Percentiles rank a stretch among this genome's conserved stretches.
Conservation (phyloP, 164 flowering plant genomes). For the Kalanchoe fedtschenkoi region DNA sequence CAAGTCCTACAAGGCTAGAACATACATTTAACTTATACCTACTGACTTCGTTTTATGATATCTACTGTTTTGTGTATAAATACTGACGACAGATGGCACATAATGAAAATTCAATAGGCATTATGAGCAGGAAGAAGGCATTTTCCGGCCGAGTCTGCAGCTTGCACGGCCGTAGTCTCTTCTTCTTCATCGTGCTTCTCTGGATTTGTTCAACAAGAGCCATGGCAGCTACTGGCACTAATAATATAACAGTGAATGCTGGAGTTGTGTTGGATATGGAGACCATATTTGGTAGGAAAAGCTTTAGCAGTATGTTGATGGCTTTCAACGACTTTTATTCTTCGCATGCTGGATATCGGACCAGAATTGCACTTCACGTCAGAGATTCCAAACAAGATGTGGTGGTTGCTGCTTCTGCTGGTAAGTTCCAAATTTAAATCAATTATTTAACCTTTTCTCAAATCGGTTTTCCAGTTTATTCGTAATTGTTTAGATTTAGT, state of each 20-base stretch:
- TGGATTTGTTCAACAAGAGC: background rate
- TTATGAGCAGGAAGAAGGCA: background rate
- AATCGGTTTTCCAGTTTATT: too few species aligned
- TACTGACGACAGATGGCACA: too few species aligned
- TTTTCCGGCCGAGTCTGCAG: background rate
- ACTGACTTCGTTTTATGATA: too few species aligned
- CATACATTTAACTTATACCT: too few species aligned
- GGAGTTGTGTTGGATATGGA: conserved; percentile 25
- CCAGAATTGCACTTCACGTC: conserved; percentile 19
- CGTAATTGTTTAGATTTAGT: too few species aligned
- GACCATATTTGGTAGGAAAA: conserved; percentile 13
- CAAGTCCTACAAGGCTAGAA: too few species aligned
- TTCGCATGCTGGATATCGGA: conserved; percentile 11
- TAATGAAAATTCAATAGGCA: too few species aligned
- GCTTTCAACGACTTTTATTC: conserved; percentile 22
- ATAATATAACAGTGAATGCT: conserved; percentile 12
- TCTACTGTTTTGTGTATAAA: too few species aligned
- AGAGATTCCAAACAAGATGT: conserved; percentile 20
- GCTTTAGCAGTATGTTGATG: conserved; percentile 13
- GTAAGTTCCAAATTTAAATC: conserved; percentile 9
- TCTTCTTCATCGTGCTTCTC: background rate
- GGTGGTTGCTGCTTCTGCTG: conserved; percentile 20
- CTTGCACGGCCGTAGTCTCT: background rate
- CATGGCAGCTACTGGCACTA: background rate
- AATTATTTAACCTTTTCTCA: background rate